Conservation (phyloP, 2,329 filamentous ascomycete genomes). For the Sporothrix pallida region DNA sequence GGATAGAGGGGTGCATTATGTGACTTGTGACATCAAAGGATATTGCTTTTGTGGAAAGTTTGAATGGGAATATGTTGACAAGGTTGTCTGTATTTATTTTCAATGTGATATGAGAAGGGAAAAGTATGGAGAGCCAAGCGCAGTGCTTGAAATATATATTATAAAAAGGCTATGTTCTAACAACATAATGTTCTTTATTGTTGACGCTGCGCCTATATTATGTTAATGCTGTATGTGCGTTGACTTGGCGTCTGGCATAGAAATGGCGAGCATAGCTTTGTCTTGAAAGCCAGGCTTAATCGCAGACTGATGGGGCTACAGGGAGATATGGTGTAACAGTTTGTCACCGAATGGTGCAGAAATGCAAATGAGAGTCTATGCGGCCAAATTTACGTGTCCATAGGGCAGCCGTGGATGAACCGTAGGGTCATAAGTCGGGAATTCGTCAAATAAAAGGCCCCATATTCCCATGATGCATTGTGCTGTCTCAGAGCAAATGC, state of each 20-base stretch:
- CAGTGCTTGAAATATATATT: too few species aligned
- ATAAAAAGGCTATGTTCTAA: too few species aligned
- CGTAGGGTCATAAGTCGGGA: not conserved
- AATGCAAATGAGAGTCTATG: not conserved
- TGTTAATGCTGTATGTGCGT: too few species aligned
- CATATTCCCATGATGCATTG: too few species aligned
- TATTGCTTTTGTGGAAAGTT: not conserved
- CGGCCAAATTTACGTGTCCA: not conserved
- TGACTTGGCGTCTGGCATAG: too few species aligned
- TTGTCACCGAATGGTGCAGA: not conserved
- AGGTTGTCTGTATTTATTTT: constrained; percentile 12
- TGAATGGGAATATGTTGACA: not conserved
- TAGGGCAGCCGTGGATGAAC: not conserved
- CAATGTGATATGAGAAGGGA: not conserved
- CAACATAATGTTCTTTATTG: too few species aligned
- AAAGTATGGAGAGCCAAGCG: not conserved
- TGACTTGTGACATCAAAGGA: not conserved
- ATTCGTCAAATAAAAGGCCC: not conserved
- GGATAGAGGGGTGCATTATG: not conserved
- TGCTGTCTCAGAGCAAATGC: too few species aligned
- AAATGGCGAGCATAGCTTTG: too few species aligned
- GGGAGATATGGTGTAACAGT: not conserved
- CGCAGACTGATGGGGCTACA: too few species aligned
- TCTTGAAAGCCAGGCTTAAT: too few species aligned
- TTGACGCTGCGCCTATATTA: too few species aligned